phyloP scores from a whole-genome alignment of 257 asterid genomes.

The Apocynum venetum region DNA sequence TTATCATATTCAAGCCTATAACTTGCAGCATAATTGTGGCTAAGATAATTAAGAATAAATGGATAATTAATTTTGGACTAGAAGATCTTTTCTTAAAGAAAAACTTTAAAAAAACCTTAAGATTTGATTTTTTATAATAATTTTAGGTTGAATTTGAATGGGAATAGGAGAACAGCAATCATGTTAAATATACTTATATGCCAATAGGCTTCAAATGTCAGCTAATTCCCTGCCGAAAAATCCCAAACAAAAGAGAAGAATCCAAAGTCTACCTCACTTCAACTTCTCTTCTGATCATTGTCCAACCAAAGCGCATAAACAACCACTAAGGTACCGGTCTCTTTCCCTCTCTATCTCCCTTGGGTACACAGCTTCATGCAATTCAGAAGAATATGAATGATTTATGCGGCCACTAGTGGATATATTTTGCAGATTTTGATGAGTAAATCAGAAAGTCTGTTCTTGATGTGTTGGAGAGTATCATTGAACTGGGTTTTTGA shows the following conservation, averaged over 20 bases:
- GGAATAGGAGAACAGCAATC: not conserved
- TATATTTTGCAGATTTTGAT: not conserved
- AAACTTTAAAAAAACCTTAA: no score
- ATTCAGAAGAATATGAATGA: not conserved
- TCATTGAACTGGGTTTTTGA: not conserved
- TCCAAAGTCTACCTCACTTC: conserved; percentile 12
- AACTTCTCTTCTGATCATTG: conserved; percentile 5
- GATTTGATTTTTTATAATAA: no score
- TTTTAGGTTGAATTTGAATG: not conserved
- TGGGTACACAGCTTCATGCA: not conserved
- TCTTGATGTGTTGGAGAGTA: not conserved
- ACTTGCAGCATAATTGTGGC: no score
- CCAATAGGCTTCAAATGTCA: not conserved
- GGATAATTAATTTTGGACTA: not conserved
- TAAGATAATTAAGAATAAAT: no score
- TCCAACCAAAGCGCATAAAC: not conserved
- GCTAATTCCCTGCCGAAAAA: conserved; percentile 21
- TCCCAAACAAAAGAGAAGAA: conserved; percentile 7
- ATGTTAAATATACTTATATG: not conserved
- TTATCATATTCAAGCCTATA: no score
- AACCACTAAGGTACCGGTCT: not conserved
- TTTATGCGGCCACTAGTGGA: no score
- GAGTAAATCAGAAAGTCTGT: not conserved
- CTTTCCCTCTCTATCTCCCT: not conserved
- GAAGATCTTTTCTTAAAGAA: not conserved